Percentiles rank a stretch among this genome's conserved stretches.
Evolutionary conservation across 148 eudicot species (phyloP).

Genomic region (Pouteria glomerata): DNA sequence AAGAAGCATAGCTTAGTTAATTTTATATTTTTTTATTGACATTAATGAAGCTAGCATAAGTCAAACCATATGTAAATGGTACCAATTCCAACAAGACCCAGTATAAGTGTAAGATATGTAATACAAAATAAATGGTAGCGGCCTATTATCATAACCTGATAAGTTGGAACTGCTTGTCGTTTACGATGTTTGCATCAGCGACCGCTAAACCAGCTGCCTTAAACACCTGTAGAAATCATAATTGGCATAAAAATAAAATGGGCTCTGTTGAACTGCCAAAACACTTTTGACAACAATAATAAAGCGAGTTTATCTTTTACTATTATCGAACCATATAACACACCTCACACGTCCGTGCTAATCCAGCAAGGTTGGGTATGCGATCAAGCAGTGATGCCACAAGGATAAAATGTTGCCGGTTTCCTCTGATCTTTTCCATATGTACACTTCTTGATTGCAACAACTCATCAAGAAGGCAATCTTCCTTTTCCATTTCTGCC

Average conservation of each 20-base stretch:
- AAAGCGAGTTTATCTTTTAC: background rate
- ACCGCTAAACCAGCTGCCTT: conserved; percentile 74
- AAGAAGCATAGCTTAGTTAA: background rate
- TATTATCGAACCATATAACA: background rate
- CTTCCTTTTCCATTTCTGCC: conserved; percentile 82
- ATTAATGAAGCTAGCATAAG: conserved; percentile 9
- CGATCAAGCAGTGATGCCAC: conserved; percentile 94
- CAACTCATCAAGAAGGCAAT: conserved; percentile 69
- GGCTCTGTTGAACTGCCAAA: background rate
- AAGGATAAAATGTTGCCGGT: conserved; percentile 71
- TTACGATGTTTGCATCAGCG: conserved; percentile 61
- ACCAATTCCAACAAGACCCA: background rate
- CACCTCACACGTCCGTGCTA: conserved; percentile 97
- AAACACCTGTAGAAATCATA: conserved; percentile 59
- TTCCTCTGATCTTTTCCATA: conserved; percentile 58
- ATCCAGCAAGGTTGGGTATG: conserved; percentile 97
- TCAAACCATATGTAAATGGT: background rate
- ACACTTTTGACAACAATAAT: background rate
- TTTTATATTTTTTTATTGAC: background rate
- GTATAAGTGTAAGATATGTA: background rate
- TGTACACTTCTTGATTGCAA: conserved; percentile 54
- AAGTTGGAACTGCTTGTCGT: conserved; percentile 94
- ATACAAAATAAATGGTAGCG: background rate
- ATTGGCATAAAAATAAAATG: background rate
- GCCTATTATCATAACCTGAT: conserved; percentile 54